Percentiles rank a stretch among this genome's conserved stretches.
Conservation (phyloP, 1,284 basidiomycete species). For the Pholiota adiposa region DNA sequence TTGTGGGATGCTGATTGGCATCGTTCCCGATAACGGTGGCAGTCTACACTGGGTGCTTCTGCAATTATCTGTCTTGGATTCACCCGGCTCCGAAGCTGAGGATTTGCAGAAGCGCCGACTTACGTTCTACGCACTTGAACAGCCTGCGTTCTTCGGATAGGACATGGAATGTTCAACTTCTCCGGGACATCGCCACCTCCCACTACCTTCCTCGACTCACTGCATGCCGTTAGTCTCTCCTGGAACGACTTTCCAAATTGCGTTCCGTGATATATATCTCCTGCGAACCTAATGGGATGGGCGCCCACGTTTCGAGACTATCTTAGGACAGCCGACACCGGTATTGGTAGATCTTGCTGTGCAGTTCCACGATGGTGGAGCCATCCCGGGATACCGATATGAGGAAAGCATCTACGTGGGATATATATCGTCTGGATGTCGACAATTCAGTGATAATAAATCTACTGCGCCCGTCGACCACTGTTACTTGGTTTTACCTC, state of each 20-base stretch:
- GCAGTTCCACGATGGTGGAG: conserved; percentile 6
- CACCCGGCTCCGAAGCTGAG: too few species aligned
- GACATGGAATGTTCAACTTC: too few species aligned
- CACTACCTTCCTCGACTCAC: background rate
- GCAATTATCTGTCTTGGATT: too few species aligned
- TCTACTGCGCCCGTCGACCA: conserved; percentile 2
- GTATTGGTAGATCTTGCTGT: conserved; percentile 2
- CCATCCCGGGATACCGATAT: conserved; percentile 7
- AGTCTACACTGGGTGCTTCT: too few species aligned
- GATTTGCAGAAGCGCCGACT: too few species aligned
- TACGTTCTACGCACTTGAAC: too few species aligned
- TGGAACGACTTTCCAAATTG: conserved; percentile 10
- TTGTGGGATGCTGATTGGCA: too few species aligned
- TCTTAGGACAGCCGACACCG: conserved; percentile 9
- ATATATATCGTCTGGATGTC: background rate
- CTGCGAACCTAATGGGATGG: conserved; percentile 2
- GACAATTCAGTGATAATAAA: background rate
- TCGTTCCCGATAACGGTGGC: too few species aligned
- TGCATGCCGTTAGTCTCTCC: conserved; percentile 4
- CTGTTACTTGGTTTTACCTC: background rate
- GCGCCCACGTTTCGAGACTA: conserved; percentile 13
- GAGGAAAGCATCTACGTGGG: conserved; percentile 9
- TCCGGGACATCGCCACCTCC: background rate
- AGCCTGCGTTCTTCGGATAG: too few species aligned
- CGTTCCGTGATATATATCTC: conserved; percentile 5